Base-by-base conservation (phyloP, 2,329 filamentous ascomycete species). In the Aspergillus flavus region DNA sequence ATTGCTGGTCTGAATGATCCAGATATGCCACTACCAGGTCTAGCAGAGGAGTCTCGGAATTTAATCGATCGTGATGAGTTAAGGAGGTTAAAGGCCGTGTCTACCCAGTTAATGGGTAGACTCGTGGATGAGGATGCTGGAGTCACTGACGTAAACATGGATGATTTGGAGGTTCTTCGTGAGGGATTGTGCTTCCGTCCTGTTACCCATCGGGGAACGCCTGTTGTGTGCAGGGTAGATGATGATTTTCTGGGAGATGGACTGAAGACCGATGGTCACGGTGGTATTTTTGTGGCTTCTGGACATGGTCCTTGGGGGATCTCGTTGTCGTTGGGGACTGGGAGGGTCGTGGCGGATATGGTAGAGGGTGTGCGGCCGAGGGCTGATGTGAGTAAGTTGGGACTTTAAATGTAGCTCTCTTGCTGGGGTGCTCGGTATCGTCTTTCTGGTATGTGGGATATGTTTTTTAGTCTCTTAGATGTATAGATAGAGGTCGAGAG, bases 241-340 rank as follows among this genome's bases (percentile, higher is more conserved):
- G 87, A 91, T 66, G 72, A 77, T 14, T 80, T 82, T 50, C 81
- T 92, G 3, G 88, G 87, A 21, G 71, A 70, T 0, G 80, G 87
- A 1, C 86, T 89, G 36, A 69, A 61, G 59, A 57, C 64, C 5
- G 30, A 12, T 26, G 39, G 57, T 4, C 28, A 75, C 67, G 65
- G 89, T 2, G 90, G 91, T 4, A 88, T 94, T 0, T 94, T 86
- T 72, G 75, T 93, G 43, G 87, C 89, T 1, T 83, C 88, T 4
- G 91, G 91, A 0, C 91, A 94, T 80, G 91, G 91, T 0, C 89
- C 91, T 0, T 94, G 91, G 91, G 91, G 91, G 0, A 90, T 90
- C 30, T 84, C 82, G 55, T 72, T 87, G 71, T 82, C 82, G 19
- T 77, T 92, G 34, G 91, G 90, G 1, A 93, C 90, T 0, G 91